Percentiles rank a stretch among this genome's conserved stretches.
Conservation (phyloP, 2,329 filamentous ascomycete genomes). For the Dothidotthia symphoricarpi region DNA sequence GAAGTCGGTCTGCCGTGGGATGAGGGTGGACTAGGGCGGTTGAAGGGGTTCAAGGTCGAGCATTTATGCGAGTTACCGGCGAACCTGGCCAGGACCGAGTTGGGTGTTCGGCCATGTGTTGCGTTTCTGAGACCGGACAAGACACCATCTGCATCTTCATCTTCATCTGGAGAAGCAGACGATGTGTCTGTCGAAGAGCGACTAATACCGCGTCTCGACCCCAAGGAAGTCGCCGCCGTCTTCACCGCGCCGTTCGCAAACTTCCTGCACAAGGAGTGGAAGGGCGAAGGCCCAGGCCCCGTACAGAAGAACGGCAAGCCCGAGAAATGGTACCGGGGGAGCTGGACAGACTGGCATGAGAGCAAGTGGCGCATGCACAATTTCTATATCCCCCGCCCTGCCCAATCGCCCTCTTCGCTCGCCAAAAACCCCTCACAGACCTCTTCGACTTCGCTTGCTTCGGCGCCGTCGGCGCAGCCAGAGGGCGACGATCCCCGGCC, state of each 20-base stretch:
- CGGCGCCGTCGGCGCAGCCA: slow-evolving; percentile 5
- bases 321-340: slow-evolving; percentile 79
- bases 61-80: slow-evolving; percentile 78
- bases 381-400: slow-evolving; percentile 71
- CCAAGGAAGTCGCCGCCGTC: slow-evolving; percentile 87
- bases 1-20: slow-evolving; percentile 85
- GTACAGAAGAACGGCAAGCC: slow-evolving; percentile 35
- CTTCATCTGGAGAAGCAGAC: slow-evolving; percentile 5
- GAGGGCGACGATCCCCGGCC: slow-evolving; percentile 21
- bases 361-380: slow-evolving; percentile 83
- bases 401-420: slow-evolving; percentile 10
- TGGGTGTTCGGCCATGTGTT: slow-evolving; percentile 52
- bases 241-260: slow-evolving; percentile 87
- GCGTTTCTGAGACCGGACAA: slow-evolving; percentile 56
- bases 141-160: slow-evolving; percentile 26
- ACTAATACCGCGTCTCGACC: slow-evolving; percentile 78
- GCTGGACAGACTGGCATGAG: slow-evolving; percentile 77
- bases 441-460: neutral
- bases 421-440: slow-evolving; percentile 6
- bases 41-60: slow-evolving; percentile 79
- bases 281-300: slow-evolving; percentile 49
- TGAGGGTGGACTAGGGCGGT: slow-evolving; percentile 61
- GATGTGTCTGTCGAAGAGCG: slow-evolving; percentile 54
- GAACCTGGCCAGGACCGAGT: slow-evolving; percentile 52
- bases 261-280: slow-evolving; percentile 63